Evolutionary conservation across 192 early-diverging fungal genomes (phyloP).

Genomic region (Gonapodya sp.): DNA sequence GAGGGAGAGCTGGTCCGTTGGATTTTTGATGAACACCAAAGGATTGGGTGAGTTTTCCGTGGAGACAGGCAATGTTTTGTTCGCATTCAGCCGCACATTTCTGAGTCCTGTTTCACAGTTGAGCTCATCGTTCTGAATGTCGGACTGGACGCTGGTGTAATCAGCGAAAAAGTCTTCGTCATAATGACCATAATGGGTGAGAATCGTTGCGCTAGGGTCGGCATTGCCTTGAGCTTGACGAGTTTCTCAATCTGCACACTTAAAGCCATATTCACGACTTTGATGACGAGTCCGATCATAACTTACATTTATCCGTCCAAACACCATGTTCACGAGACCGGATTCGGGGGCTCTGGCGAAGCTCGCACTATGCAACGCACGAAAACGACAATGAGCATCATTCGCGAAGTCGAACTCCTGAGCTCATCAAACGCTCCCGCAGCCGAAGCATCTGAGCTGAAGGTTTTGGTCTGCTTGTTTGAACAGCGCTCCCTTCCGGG

Average conservation of each 20-base stretch:
- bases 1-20: slow-evolving; percentile 78
- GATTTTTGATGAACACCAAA: slow-evolving; percentile 91
- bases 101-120: no score
- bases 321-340: slow-evolving; percentile 33
- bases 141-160: slow-evolving; percentile 72
- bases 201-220: slow-evolving; percentile 13
- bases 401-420: background rate
- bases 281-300: slow-evolving; percentile 75
- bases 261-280: slow-evolving; percentile 78
- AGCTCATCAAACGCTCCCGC: background rate
- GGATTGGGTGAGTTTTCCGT: slow-evolving; percentile 33
- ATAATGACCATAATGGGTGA: slow-evolving; percentile 42
- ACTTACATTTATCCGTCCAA: slow-evolving; percentile 59
- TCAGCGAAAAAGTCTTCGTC: slow-evolving; percentile 41
- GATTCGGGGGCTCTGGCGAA: background rate
- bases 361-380: background rate
- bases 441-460: background rate
- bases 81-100: background rate
- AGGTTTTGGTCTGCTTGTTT: background rate
- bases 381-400: background rate
- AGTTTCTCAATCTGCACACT: slow-evolving; percentile 64
- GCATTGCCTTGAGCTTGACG: background rate
- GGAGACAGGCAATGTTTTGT: no score
- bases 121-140: slow-evolving; percentile 95
- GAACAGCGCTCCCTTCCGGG: slow-evolving; percentile 1